A percentile compares a stretch with the other conserved stretches of the same genome.
These are phyloP conservation scores for Suhomyces kilbournensis DNA, from an alignment of 805 yeast species.

Conservation along the genomic window DNA sequence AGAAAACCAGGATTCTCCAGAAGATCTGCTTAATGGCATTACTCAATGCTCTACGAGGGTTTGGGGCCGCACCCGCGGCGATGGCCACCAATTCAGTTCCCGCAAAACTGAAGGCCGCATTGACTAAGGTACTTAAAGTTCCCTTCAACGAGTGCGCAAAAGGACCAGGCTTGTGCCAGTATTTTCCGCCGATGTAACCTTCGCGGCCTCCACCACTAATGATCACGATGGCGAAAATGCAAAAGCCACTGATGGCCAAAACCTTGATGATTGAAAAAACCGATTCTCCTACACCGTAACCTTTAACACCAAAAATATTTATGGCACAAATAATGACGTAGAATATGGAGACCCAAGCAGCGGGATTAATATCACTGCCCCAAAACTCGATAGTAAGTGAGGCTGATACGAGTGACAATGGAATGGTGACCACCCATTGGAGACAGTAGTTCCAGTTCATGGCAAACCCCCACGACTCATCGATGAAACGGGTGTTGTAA, in stretches of 20 bases:
- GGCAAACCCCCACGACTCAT: slow-evolving; percentile 22
- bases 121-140: slow-evolving; percentile 49
- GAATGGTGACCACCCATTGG: slow-evolving; percentile 12
- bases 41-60: slow-evolving; percentile 55
- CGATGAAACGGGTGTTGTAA: slow-evolving; percentile 16
- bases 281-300: slow-evolving; percentile 28
- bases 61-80: slow-evolving; percentile 53
- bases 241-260: slow-evolving; percentile 24
- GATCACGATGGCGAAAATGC: slow-evolving; percentile 31
- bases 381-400: slow-evolving; percentile 22
- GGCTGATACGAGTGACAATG: slow-evolving; percentile 10
- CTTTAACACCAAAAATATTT: slow-evolving; percentile 25
- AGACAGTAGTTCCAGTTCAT: slow-evolving; percentile 20
- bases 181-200: slow-evolving; percentile 49
- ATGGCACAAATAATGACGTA: slow-evolving; percentile 19
- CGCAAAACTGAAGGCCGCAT: slow-evolving; percentile 59
- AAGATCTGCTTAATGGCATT: slow-evolving; percentile 52
- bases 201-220: slow-evolving; percentile 37
- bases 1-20: slow-evolving; percentile 51
- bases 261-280: slow-evolving; percentile 25
- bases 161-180: slow-evolving; percentile 56
- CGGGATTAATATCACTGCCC: slow-evolving; percentile 19
- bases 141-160: slow-evolving; percentile 56
- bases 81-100: slow-evolving; percentile 58
- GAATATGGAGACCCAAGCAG: slow-evolving; percentile 26